Conservation (phyloP, 78 protist species). For the Planoprotostelium fungivorum region DNA sequence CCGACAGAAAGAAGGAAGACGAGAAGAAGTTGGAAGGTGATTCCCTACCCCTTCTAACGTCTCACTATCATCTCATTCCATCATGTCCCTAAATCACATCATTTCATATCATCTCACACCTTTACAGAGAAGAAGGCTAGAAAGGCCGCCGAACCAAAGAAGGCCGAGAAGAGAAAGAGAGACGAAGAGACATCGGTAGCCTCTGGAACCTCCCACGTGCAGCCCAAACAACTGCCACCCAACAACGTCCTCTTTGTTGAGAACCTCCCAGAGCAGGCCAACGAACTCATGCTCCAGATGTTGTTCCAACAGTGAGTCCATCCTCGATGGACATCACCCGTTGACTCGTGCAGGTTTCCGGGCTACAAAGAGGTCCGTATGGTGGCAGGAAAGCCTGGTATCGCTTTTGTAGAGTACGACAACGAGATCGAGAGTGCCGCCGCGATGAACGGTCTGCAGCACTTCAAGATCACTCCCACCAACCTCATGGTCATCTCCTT, state of each 20-base stretch:
- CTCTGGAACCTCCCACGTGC: conserved; percentile 4
- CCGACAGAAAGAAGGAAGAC: conserved; percentile 24
- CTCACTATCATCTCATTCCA: neutral
- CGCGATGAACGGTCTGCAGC: conserved; percentile 62
- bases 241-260: conserved; percentile 72
- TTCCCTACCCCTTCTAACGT: neutral
- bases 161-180: conserved; percentile 5
- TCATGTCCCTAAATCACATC: neutral
- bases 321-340: neutral
- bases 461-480: conserved; percentile 44
- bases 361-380: conserved; percentile 79
- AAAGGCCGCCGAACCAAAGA: neutral
- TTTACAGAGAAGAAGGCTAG: neutral
- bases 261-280: conserved; percentile 75
- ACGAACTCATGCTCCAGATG: conserved; percentile 52
- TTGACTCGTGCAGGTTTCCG: conserved; percentile 33
- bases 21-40: neutral
- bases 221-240: conserved; percentile 60
- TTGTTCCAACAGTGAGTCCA: conserved; percentile 78
- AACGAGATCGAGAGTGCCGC: conserved; percentile 49
- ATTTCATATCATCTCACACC: neutral
- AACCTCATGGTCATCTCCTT: conserved; percentile 63
- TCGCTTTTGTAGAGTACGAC: conserved; percentile 87
- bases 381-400: conserved; percentile 75
- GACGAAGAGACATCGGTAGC: neutral